Percentiles rank a stretch among this genome's conserved stretches.
phyloP scores from a whole-genome alignment of 2,329 filamentous ascomycete species.

The Alternaria sp. region DNA sequence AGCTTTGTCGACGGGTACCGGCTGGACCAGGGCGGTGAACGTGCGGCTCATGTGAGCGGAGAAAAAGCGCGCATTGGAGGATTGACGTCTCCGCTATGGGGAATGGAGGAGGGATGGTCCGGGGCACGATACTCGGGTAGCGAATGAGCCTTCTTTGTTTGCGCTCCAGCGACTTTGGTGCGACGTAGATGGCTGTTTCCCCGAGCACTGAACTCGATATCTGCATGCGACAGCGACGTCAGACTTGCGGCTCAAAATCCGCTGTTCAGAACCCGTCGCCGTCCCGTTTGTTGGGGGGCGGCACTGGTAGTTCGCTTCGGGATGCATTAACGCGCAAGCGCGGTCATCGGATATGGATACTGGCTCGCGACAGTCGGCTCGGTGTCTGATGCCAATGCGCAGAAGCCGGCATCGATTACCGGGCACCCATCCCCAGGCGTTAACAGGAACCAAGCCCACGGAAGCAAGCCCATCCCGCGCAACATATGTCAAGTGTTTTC shows the following conservation, averaged over 20 bases:
- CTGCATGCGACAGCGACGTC: not conserved
- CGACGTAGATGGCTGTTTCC: not conserved
- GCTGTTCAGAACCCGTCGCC: not conserved
- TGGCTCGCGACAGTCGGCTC: not conserved
- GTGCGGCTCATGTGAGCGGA: slow-evolving; percentile 1
- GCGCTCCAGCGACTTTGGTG: not conserved
- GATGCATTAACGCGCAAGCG: slow-evolving; percentile 2
- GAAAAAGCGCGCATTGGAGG: not conserved
- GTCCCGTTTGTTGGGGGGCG: not conserved
- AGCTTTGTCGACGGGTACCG: not conserved
- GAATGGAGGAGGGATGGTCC: not conserved
- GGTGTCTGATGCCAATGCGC: not conserved
- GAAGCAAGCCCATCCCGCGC: not conserved
- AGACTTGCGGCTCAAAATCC: not conserved
- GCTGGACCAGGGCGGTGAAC: not conserved
- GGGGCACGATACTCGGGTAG: not conserved
- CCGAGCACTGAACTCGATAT: not conserved
- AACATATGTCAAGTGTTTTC: not conserved
- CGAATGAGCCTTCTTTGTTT: not conserved
- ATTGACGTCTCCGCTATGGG: not conserved
- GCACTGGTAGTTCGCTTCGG: not conserved
- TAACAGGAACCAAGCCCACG: not conserved
- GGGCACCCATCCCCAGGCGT: not conserved
- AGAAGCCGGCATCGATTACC: slow-evolving; percentile 11
- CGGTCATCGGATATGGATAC: slow-evolving; percentile 4